Percentiles rank a stretch among this genome's conserved stretches.
phyloP scores from a whole-genome alignment of 1,139 yeast genomes.

The Debaryomyces singareniensis region DNA sequence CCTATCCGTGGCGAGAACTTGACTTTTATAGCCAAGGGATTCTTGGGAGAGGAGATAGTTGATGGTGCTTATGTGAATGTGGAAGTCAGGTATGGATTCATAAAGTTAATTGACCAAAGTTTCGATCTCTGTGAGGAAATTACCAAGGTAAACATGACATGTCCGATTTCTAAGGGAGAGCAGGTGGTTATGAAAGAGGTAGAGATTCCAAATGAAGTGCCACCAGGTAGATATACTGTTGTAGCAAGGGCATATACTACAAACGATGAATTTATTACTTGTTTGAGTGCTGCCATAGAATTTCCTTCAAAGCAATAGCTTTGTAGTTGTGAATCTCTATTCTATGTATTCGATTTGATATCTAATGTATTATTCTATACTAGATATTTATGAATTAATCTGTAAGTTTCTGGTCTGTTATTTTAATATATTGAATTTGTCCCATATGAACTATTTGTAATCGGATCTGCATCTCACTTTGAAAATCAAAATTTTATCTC shows the following conservation, averaged over 20 bases:
- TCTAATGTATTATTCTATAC: too few relatives aligned
- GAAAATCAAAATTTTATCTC: too few relatives aligned
- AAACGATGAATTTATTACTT: conserved; percentile 75
- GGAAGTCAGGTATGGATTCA: conserved; percentile 88
- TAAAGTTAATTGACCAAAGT: conserved; percentile 76
- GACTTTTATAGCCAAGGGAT: conserved; percentile 72
- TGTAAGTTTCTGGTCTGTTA: too few relatives aligned
- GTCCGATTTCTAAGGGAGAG: conserved; percentile 72
- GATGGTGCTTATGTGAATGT: conserved; percentile 93
- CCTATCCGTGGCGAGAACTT: conserved; percentile 77
- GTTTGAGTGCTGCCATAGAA: conserved; percentile 74
- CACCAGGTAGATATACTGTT: conserved; percentile 88
- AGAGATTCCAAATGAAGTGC: conserved; percentile 86
- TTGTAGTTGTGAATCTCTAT: too few relatives aligned
- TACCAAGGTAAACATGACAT: conserved; percentile 69
- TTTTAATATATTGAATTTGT: too few relatives aligned
- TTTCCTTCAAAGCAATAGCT: conserved; percentile 26
- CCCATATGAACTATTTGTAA: too few relatives aligned
- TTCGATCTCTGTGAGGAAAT: conserved; percentile 88
- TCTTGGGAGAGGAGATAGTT: conserved; percentile 45
- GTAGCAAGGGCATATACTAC: conserved; percentile 83
- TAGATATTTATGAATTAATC: too few relatives aligned
- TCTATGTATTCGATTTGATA: too few relatives aligned
- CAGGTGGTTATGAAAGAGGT: conserved; percentile 64
- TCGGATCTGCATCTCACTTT: too few relatives aligned